Conservation (phyloP, 495 filamentous ascomycete genomes). For the Durotheca rogersii region DNA sequence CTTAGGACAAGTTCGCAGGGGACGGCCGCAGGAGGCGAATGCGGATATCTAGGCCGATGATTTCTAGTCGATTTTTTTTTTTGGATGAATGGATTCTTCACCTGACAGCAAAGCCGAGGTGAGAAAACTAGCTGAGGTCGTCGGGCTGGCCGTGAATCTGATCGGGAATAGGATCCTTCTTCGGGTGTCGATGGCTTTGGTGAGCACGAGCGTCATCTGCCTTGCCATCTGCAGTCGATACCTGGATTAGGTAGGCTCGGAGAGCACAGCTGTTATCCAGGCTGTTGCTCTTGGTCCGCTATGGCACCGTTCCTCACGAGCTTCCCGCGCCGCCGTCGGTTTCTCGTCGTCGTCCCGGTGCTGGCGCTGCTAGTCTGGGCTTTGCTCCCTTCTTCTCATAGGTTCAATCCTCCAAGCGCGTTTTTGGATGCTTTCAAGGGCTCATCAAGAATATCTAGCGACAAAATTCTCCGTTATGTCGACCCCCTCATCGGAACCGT, state of each 20-base stretch:
- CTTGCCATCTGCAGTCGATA: not conserved
- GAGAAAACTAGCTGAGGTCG: constrained; percentile 7
- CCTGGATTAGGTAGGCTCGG: not conserved
- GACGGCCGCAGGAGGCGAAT: constrained; percentile 1
- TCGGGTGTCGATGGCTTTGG: not conserved
- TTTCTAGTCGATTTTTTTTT: no score
- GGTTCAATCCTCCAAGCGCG: constrained; percentile 35
- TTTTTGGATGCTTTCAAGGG: constrained; percentile 14
- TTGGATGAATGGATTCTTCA: constrained; percentile 11
- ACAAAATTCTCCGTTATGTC: constrained; percentile 43
- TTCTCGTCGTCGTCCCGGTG: constrained; percentile 32
- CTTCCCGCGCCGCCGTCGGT: constrained; percentile 41
- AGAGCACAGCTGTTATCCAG: not conserved
- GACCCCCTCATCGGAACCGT: constrained; percentile 63
- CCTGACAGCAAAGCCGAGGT: constrained; percentile 13
- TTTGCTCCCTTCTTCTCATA: constrained; percentile 33
- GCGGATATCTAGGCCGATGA: constrained; percentile 13
- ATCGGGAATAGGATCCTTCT: not conserved
- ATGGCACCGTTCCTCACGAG: constrained; percentile 36
- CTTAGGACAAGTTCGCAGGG: no score
- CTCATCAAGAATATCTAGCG: constrained; percentile 19
- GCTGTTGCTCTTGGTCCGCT: no score
- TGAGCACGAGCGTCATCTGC: not conserved
- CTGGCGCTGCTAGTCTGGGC: constrained; percentile 34
- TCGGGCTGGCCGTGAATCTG: not conserved